These are phyloP conservation scores for Aspergillus hancockii DNA, from an alignment of 495 filamentous ascomycete genomes.

Conservation along the genomic window DNA sequence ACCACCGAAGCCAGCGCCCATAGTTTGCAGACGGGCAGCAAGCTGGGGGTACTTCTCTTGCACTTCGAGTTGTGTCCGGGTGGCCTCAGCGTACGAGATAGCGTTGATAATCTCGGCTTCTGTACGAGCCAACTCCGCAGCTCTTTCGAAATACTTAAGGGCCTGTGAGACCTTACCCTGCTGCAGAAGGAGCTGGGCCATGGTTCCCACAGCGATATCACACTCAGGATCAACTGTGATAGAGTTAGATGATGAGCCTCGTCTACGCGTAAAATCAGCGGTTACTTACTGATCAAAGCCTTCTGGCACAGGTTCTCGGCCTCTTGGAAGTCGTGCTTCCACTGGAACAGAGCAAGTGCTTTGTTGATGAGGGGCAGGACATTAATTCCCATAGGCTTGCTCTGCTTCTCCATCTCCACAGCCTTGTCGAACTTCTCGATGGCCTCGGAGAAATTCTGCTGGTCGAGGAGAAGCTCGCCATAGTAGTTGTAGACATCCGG, in stretches of 20 bases:
- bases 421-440: constrained; percentile 98
- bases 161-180: constrained; percentile 96
- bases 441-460: constrained; percentile 90
- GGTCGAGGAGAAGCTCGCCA: constrained; percentile 95
- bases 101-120: constrained; percentile 96
- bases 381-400: constrained; percentile 92
- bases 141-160: constrained; percentile 94
- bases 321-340: constrained; percentile 93
- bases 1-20: constrained; percentile 55
- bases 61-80: constrained; percentile 93
- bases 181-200: constrained; percentile 97
- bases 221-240: constrained; percentile 95
- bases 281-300: constrained; percentile 88
- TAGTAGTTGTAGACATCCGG: constrained; percentile 99
- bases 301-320: constrained; percentile 96
- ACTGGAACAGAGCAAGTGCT: constrained; percentile 93
- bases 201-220: constrained; percentile 97
- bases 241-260: constrained; percentile 15
- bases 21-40: constrained; percentile 75
- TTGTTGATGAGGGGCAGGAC: constrained; percentile 98
- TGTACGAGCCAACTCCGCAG: constrained; percentile 91
- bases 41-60: constrained; percentile 98
- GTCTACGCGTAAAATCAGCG: neutral
- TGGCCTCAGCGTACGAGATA: constrained; percentile 95
- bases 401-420: constrained; percentile 95